Evolutionary conservation across 257 asterid genomes (phyloP), one percentile per base, ranked within the genome.

Genomic region (Solanum bukasovii): DNA sequence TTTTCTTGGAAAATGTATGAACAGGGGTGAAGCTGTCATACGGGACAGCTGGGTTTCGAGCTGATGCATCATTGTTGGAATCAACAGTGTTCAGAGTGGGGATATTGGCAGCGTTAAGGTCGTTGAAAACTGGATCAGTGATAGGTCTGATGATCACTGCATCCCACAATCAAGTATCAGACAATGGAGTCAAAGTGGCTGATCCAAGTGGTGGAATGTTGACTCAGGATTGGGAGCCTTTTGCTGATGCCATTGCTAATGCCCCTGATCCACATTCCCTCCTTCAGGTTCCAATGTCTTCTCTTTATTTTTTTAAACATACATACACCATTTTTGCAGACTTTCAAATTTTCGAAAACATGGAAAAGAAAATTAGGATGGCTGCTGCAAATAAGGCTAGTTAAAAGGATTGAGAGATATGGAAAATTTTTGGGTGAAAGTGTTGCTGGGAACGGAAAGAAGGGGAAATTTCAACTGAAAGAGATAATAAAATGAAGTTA

Each of bases 131-230:
- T 10, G 88, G 90, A 29, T 94, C 98, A 1, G 92, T 89, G 67
- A 92, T 88, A 20, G 99, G 99, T 18, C 88, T 97, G 70, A 96
- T 96, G 99, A 95, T 97, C 92, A 97, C 99, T 6, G 99, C 99
- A 34, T 97, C 99, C 23, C 99, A 97, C 92, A 97, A 97, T 67
- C 37, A 91, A 87, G 92, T 93, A 9, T 92, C 95, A 1, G 98
- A 96, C 88, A 96, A 96, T 88, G 99, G 99, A 34, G 91, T 97
- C 90, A 97, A 97, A 91, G 91, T 97, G 25, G 98, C 98, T 25
- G 98, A 97, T 35, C 94, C 98, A 7, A 90, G 93, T 34, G 99
- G 99, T n/a, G 99, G 98, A 87, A 96, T 97, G 99, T 93, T 97
- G 89, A 93, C 99, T 90, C 99, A 96, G 92, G 88, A 87, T 31